Evolutionary conservation across 1,284 basidiomycete genomes (phyloP).

Genomic region (Paramarasmius palmivorus): DNA sequence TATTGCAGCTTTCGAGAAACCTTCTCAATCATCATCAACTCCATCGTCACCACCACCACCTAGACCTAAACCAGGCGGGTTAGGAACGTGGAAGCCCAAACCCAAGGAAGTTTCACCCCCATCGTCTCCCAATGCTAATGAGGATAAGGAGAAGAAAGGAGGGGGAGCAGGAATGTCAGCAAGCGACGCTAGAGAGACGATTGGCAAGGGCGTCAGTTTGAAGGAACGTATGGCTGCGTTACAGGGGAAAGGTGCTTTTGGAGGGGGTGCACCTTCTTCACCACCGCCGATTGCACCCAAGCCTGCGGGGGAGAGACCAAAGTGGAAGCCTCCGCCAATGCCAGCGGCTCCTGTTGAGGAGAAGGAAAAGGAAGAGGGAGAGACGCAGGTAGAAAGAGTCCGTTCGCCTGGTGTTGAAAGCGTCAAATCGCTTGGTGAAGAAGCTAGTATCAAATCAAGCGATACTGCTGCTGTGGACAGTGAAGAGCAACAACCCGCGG

Average conservation of each 20-base stretch:
- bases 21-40: constrained; percentile 40
- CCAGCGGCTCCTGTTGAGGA: constrained; percentile 46
- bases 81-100: constrained; percentile 67
- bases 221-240: constrained; percentile 93
- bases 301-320: constrained; percentile 69
- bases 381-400: constrained; percentile 17
- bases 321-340: constrained; percentile 76
- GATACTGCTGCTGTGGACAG: constrained; percentile 20
- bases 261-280: constrained; percentile 21
- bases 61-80: constrained; percentile 69
- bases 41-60: constrained; percentile 52
- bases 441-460: constrained; percentile 7
- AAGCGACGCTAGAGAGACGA: constrained; percentile 81
- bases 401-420: constrained; percentile 21
- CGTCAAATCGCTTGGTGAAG: constrained; percentile 2
- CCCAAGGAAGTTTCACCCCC: constrained; percentile 49
- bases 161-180: constrained; percentile 65
- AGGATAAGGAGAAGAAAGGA: constrained; percentile 19
- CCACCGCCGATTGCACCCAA: constrained; percentile 57
- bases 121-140: constrained; percentile 32
- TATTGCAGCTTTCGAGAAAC: constrained; percentile 80
- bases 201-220: constrained; percentile 70
- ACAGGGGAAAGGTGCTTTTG: constrained; percentile 75
- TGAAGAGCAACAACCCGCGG: constrained; percentile 28
- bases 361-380: constrained; percentile 17